Base-by-base conservation (phyloP, 106 monocot species). In the Apostasia ramifera region DNA sequence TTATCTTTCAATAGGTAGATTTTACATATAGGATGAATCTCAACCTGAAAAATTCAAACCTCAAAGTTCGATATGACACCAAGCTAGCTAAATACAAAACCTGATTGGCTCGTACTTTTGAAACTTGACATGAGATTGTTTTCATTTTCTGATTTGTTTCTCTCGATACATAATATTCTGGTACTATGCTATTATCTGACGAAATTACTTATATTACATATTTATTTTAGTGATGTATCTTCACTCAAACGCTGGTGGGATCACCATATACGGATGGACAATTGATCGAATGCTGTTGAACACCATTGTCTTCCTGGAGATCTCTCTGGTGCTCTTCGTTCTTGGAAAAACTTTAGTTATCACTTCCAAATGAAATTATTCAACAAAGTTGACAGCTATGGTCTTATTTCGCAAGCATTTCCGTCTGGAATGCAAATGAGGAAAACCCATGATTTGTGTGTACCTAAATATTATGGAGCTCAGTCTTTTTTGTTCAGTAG, bases 231-330 rank as follows among this genome's bases (percentile, higher is more conserved):
- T 89, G 52, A 53, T 83, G 44, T 95, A 95, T 74, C 70, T 95
- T 46, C 84, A 86, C 42, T 69, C 72, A 0, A 91, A 92, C 55
- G 86, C 86, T 52, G 89, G 91, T 37, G 91, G 91, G 40, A 89
- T 95, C 51, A 95, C 92, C 14, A 77, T 95, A 41, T 95, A 80
- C 74, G 95, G 95, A 52, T 95, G 84, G 86, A 85, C 72, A 26
- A 80, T 95, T 9, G 95, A 92, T 66, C 86, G 91, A 15, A 57
- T 63, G 61, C 61, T 95, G 59, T 71, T 95, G 13, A 92, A 76
- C 61, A 86, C 91, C 12, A 76, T 92, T 12, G 78, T 95, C 77
- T 85, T 89, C 78, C 40, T 95, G 43, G 92, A 95, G 71, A 63
- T 92, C 5, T 76, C 86, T 0, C 76, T 95, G 3, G 78, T 89